These are phyloP conservation scores for Salvia rosmarinus DNA, from an alignment of 257 asterid genomes.

Conservation along the genomic window DNA sequence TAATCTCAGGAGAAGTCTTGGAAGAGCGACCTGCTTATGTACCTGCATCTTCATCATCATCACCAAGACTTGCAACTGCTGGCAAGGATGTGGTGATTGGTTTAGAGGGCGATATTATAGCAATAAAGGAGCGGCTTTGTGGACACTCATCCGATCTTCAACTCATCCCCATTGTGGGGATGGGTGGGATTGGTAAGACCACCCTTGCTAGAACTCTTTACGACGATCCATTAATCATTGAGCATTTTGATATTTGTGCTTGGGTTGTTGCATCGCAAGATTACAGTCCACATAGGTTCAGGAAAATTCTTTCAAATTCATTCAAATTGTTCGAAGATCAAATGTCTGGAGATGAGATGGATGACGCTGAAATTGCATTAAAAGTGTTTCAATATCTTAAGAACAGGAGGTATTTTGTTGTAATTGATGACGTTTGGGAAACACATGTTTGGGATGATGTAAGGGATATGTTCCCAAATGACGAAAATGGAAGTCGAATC, in stretches of 20 bases:
- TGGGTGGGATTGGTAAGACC: conserved; percentile 21
- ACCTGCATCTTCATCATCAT: background rate
- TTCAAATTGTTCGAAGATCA: background rate
- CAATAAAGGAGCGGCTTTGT: conserved; percentile 6
- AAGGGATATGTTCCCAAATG: background rate
- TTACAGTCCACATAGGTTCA: background rate
- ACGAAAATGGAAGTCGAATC: background rate
- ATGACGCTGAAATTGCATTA: background rate
- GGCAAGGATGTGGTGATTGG: background rate
- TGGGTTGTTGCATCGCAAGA: background rate
- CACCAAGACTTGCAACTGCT: background rate
- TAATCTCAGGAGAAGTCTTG: background rate
- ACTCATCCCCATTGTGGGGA: conserved; percentile 22
- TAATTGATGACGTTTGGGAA: conserved; percentile 8
- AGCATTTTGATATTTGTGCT: conserved; percentile 7
- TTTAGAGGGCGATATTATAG: conserved; percentile 4
- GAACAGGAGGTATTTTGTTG: background rate
- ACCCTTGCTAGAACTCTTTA: conserved; percentile 9
- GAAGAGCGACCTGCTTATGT: background rate
- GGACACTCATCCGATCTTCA: conserved; percentile 11
- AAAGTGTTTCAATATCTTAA: background rate
- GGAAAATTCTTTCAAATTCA: background rate
- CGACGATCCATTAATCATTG: background rate
- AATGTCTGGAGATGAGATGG: background rate
- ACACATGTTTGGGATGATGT: background rate